A percentile compares a stretch with the other conserved stretches of the same genome.
Evolutionary conservation across 1,284 basidiomycete genomes (phyloP).

Genomic region (Marasmius oreades): DNA sequence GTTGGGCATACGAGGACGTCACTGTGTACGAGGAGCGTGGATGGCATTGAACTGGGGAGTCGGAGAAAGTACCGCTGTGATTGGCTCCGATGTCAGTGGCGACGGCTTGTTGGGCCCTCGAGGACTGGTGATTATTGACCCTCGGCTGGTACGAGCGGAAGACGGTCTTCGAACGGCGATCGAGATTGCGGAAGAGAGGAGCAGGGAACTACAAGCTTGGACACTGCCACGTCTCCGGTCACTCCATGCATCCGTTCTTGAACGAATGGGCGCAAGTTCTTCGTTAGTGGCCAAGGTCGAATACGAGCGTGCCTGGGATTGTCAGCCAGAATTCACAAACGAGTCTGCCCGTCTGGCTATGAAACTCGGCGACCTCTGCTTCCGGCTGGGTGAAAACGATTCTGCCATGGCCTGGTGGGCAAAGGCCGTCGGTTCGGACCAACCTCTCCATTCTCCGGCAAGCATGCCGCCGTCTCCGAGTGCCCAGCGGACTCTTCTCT

Average conservation of each 20-base stretch:
- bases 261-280: constrained; percentile 62
- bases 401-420: constrained; percentile 68
- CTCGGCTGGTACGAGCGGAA: constrained; percentile 50
- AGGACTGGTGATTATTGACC: constrained; percentile 45
- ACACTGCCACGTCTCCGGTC: constrained; percentile 58
- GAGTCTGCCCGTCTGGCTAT: constrained; percentile 55
- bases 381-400: constrained; percentile 45
- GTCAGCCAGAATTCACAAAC: constrained; percentile 34
- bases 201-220: constrained; percentile 39
- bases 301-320: constrained; percentile 63
- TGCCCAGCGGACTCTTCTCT: constrained; percentile 66
- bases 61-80: constrained; percentile 38
- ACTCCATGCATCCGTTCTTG: constrained; percentile 63
- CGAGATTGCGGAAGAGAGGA: constrained; percentile 39
- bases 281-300: constrained; percentile 57
- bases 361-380: constrained; percentile 64
- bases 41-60: constrained; percentile 72
- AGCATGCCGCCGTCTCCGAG: constrained; percentile 52
- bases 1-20: constrained; percentile 63
- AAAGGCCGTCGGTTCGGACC: constrained; percentile 34
- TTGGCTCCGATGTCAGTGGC: constrained; percentile 33
- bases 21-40: constrained; percentile 74
- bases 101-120: constrained; percentile 32
- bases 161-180: constrained; percentile 53
- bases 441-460: too few species aligned